Percentiles rank a stretch among this genome's conserved stretches.
phyloP scores from a whole-genome alignment of 352 stramenopile genomes.

The Saprolegnia diclina region DNA sequence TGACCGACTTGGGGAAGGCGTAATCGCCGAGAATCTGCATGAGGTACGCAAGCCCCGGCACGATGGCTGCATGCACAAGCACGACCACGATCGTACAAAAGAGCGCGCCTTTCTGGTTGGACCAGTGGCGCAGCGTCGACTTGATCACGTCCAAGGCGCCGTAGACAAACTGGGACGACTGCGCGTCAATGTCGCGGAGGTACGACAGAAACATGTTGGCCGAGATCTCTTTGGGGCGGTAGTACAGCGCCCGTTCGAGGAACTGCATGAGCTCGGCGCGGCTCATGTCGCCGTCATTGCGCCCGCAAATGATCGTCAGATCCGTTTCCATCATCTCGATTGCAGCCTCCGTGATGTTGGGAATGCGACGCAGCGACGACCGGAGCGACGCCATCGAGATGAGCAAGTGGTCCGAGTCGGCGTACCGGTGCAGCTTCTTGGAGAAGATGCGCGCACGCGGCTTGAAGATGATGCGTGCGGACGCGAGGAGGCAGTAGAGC shows the following conservation, averaged over 20 bases:
- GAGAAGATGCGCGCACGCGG: slow-evolving; percentile 73
- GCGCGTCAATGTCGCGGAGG: slow-evolving; percentile 79
- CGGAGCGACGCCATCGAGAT: slow-evolving; percentile 81
- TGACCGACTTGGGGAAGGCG: slow-evolving; percentile 12
- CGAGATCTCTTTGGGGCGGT: slow-evolving; percentile 64
- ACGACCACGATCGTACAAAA: slow-evolving; percentile 73
- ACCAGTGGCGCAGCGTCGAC: slow-evolving; percentile 80
- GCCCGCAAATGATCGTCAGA: slow-evolving; percentile 79
- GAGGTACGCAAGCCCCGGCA: slow-evolving; percentile 16
- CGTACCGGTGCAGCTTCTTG: slow-evolving; percentile 86
- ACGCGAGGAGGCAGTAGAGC: slow-evolving; percentile 58
- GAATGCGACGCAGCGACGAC: slow-evolving; percentile 70
- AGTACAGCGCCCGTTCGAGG: slow-evolving; percentile 68
- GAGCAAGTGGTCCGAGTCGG: slow-evolving; percentile 78
- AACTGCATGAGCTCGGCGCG: slow-evolving; percentile 84
- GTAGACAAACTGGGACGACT: slow-evolving; percentile 66
- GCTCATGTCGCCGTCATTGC: slow-evolving; percentile 81
- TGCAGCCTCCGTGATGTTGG: slow-evolving; percentile 63
- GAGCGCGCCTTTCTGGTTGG: slow-evolving; percentile 67
- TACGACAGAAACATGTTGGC: slow-evolving; percentile 78
- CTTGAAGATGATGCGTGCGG: slow-evolving; percentile 78
- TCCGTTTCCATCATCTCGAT: slow-evolving; percentile 89
- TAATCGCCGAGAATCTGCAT: slow-evolving; percentile 12
- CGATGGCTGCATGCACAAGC: slow-evolving; percentile 11
- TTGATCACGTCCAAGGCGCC: slow-evolving; percentile 68